Conservation (phyloP, 2,329 filamentous ascomycete genomes). For the Cadophora malorum region DNA sequence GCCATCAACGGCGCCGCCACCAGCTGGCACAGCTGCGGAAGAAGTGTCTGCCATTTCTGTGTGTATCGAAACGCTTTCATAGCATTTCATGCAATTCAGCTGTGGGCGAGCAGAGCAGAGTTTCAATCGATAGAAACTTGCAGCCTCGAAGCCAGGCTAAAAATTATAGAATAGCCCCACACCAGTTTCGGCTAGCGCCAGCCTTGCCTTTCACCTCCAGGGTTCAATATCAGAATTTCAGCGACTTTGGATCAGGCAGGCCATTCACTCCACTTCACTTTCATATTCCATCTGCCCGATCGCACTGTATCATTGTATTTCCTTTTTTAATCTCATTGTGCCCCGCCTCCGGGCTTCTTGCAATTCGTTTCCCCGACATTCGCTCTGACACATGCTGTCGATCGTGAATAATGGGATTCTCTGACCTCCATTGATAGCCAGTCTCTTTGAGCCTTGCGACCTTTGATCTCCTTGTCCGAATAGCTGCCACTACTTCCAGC, state of each 20-base stretch:
- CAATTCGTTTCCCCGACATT: conserved; percentile 19
- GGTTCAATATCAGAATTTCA: background rate
- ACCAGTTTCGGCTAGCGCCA: background rate
- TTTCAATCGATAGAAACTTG: background rate
- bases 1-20: conserved; percentile 21
- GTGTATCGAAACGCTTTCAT: conserved; percentile 37
- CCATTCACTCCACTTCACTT: conserved; percentile 12
- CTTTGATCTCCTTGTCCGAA: background rate
- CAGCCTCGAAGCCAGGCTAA: conserved; percentile 7
- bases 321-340: background rate
- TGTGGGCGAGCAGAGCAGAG: background rate
- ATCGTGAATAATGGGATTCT: conserved; percentile 37
- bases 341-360: background rate
- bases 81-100: conserved; percentile 24
- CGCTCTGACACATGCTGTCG: conserved; percentile 29
- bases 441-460: conserved; percentile 20
- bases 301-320: background rate
- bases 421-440: conserved; percentile 23
- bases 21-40: conserved; percentile 27
- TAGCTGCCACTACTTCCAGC: background rate
- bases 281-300: background rate
- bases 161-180: background rate
- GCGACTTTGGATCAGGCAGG: background rate
- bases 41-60: conserved; percentile 40
- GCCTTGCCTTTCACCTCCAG: background rate